phyloP scores from a whole-genome alignment of 2,329 filamentous ascomycete genomes.

The Beauveria sp. region DNA sequence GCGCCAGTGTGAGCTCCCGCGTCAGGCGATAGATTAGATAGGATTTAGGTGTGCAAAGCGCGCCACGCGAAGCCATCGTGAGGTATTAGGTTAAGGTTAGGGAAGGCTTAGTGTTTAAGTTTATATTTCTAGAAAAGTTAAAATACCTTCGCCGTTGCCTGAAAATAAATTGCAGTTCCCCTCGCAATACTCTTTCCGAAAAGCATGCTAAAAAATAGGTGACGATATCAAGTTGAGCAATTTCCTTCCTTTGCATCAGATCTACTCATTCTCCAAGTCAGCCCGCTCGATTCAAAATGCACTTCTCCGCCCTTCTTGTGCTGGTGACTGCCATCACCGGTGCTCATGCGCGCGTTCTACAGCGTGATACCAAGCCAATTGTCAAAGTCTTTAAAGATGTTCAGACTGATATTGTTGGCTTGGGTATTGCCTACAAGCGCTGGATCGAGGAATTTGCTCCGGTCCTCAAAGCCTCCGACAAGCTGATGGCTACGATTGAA shows the following conservation, averaged over 20 bases:
- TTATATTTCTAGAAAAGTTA: no score
- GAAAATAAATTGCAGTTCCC: no score
- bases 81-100: no score
- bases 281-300: not conserved
- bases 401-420: constrained; percentile 11
- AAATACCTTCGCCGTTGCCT: no score
- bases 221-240: not conserved
- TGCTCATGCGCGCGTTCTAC: not conserved
- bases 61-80: no score
- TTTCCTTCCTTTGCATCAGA: not conserved
- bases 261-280: not conserved
- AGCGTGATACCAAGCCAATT: not conserved
- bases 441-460: constrained; percentile 14
- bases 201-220: no score
- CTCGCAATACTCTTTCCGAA: no score
- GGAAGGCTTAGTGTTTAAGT: no score
- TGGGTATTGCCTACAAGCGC: constrained; percentile 15
- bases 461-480: constrained; percentile 12
- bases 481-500: constrained; percentile 12
- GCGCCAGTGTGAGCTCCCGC: no score
- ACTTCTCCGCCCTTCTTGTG: not conserved
- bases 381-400: constrained; percentile 14
- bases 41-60: no score
- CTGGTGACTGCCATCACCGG: not conserved
- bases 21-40: no score